These are phyloP conservation scores for Saccharomycopsis hybrid DNA, from an alignment of 1,139 yeast species.

Conservation along the genomic window DNA sequence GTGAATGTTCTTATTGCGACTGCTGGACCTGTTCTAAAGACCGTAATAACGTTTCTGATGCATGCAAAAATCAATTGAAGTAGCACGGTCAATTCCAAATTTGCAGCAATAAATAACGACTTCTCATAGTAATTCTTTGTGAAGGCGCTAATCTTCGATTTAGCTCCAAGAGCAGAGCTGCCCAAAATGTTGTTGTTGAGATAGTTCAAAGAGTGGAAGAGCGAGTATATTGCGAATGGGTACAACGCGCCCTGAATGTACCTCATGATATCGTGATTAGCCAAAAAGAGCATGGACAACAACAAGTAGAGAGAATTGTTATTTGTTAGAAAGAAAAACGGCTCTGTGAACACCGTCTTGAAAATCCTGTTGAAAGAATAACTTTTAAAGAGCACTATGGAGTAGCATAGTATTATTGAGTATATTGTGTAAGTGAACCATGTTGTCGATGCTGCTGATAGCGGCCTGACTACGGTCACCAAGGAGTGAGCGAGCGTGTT, in stretches of 20 bases:
- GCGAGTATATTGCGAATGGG: constrained; percentile 50
- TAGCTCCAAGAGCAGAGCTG: constrained; percentile 18
- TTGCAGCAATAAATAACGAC: constrained; percentile 17
- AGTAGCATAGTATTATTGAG: constrained; percentile 9
- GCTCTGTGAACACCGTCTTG: constrained; percentile 7
- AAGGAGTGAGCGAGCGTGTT: background rate
- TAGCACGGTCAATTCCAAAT: constrained; percentile 13
- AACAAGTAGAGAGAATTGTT: constrained; percentile 11
- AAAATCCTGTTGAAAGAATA: constrained; percentile 6
- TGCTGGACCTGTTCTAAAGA: background rate
- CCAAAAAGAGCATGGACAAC: constrained; percentile 8
- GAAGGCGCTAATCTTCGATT: background rate
- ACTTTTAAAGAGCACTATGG: constrained; percentile 16
- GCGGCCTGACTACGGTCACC: constrained; percentile 1
- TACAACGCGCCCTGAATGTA: constrained; percentile 37
- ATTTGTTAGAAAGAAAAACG: constrained; percentile 8
- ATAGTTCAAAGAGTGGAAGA: constrained; percentile 51
- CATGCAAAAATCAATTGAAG: constrained; percentile 11
- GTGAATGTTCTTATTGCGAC: background rate
- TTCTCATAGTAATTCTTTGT: constrained; percentile 8
- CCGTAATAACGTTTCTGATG: background rate
- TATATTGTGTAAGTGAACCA: constrained; percentile 3
- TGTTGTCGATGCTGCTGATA: background rate
- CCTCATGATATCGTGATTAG: constrained; percentile 7
- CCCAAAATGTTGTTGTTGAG: constrained; percentile 33